These are phyloP conservation scores for Wallacemonas sp. DNA, from an alignment of 208 protist genomes.

Conservation along the genomic window DNA sequence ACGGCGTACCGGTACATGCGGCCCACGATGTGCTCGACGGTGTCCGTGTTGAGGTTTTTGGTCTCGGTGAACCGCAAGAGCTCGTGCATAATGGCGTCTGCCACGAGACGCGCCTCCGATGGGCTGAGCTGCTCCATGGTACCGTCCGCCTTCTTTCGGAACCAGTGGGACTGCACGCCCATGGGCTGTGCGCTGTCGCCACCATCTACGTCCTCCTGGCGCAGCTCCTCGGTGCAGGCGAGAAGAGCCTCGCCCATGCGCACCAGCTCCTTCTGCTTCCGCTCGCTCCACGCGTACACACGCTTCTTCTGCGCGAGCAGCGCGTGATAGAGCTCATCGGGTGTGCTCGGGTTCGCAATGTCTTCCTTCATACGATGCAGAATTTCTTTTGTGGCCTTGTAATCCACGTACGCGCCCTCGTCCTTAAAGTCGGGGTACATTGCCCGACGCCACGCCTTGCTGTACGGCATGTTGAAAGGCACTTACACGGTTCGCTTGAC, in stretches of 20 bases:
- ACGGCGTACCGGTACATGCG: slow-evolving; percentile 88
- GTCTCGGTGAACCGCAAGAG: slow-evolving; percentile 83
- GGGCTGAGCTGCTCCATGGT: slow-evolving; percentile 31
- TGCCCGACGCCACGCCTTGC: slow-evolving; percentile 80
- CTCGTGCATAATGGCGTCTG: slow-evolving; percentile 75
- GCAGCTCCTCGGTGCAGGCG: slow-evolving; percentile 47
- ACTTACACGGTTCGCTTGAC: background rate
- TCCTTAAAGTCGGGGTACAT: slow-evolving; percentile 86
- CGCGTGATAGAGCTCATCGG: slow-evolving; percentile 74
- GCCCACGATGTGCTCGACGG: slow-evolving; percentile 84
- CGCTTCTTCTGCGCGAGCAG: slow-evolving; percentile 63
- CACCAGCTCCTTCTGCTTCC: slow-evolving; percentile 63
- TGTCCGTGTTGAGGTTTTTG: slow-evolving; percentile 84
- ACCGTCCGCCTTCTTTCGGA: background rate
- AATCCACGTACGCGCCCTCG: slow-evolving; percentile 78
- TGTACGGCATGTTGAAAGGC: slow-evolving; percentile 79
- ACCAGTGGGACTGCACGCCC: background rate
- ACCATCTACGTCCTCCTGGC: slow-evolving; percentile 39
- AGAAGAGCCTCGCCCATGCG: slow-evolving; percentile 59
- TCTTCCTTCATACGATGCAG: slow-evolving; percentile 87
- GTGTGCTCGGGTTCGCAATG: slow-evolving; percentile 77
- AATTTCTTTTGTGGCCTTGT: slow-evolving; percentile 87
- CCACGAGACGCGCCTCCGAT: slow-evolving; percentile 56
- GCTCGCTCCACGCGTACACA: slow-evolving; percentile 72
- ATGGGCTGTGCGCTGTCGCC: background rate